Evolutionary conservation across 371 early-diverging fungal genomes (phyloP).

Genomic region (Dichotomocladium elegans): DNA sequence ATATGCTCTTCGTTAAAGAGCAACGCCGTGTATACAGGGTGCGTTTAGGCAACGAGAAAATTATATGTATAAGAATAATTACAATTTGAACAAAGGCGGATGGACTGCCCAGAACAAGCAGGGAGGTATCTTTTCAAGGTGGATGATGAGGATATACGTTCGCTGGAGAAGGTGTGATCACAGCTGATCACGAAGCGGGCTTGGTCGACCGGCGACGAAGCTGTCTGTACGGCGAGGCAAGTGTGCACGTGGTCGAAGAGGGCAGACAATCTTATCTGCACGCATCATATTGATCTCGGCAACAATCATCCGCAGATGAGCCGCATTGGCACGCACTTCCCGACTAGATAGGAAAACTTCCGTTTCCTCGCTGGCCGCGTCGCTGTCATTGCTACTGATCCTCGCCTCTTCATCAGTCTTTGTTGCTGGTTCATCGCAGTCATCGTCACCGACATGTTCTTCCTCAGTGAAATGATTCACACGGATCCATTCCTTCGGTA

Average conservation of each 20-base stretch:
- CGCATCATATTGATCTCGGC: conserved; percentile 55
- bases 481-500: neutral
- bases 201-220: no score
- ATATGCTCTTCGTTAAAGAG: neutral
- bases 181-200: no score
- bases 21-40: neutral
- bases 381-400: neutral
- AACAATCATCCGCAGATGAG: conserved; percentile 49
- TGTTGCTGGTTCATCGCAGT: neutral
- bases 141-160: no score
- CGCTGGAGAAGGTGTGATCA: no score
- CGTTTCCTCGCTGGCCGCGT: neutral
- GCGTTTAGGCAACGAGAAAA: neutral
- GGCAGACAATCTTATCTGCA: conserved; percentile 44
- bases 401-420: neutral
- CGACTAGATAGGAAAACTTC: conserved; percentile 20
- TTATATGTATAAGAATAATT: neutral
- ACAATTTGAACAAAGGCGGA: no score
- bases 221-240: conserved; percentile 36
- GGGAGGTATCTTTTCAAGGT: no score
- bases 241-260: conserved; percentile 41
- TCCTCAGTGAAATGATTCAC: neutral
- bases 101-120: no score
- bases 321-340: conserved; percentile 38
- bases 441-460: neutral